Conservation (phyloP, 2,329 filamentous ascomycete genomes). For the Fusarium sp. region DNA sequence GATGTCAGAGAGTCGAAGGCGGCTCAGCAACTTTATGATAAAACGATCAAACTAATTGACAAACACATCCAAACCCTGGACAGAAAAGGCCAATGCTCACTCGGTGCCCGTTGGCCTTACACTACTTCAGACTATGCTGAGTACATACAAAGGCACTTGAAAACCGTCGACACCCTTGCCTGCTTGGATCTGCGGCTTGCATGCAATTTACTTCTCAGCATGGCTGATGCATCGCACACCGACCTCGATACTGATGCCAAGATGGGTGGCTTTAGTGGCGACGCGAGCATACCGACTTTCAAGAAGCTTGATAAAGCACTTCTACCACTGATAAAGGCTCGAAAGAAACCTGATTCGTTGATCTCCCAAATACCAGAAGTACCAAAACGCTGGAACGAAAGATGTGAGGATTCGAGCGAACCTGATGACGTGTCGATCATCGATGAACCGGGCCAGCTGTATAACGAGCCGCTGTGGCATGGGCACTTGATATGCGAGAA, state of each 20-base stretch:
- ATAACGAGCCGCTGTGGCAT: too few species aligned
- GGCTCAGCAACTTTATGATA: background rate
- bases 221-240: background rate
- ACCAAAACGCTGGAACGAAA: too few species aligned
- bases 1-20: background rate
- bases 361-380: background rate
- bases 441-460: too few species aligned
- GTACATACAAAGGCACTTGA: background rate
- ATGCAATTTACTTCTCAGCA: background rate
- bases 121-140: background rate
- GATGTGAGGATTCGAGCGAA: too few species aligned
- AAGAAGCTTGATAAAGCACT: background rate
- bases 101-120: background rate
- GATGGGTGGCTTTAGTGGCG: background rate
- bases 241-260: background rate
- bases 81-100: accelerated
- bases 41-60: background rate
- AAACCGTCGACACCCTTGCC: accelerated
- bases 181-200: background rate
- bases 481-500: background rate
- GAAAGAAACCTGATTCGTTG: background rate
- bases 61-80: background rate
- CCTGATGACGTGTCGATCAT: too few species aligned
- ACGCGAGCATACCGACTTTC: background rate
- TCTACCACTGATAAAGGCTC: background rate